Conservation (phyloP, 441 rosid species). For the Breynia disticha region DNA sequence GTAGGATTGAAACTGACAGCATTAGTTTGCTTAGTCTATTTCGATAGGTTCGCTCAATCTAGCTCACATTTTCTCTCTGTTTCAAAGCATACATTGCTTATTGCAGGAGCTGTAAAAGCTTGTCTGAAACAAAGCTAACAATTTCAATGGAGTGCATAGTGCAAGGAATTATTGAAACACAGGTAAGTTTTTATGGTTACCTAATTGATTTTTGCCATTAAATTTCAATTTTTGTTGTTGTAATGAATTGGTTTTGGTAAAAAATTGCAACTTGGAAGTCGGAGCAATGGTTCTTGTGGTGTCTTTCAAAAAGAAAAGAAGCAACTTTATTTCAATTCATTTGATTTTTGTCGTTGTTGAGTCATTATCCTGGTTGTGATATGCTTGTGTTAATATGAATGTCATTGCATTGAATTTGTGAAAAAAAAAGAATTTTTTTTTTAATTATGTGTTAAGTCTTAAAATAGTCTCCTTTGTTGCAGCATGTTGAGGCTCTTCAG, state of each 20-base stretch:
- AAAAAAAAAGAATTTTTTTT: not conserved
- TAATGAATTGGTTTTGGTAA: not conserved
- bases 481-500: slow-evolving; percentile 95
- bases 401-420: not conserved
- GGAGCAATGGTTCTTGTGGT: too few relatives aligned
- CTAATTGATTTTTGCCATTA: not conserved
- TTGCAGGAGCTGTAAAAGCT: too few relatives aligned
- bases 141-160: slow-evolving; percentile 71
- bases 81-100: too few relatives aligned
- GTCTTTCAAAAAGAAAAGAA: too few relatives aligned
- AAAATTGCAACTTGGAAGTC: not conserved
- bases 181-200: slow-evolving; percentile 25
- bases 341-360: not conserved
- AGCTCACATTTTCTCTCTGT: too few relatives aligned
- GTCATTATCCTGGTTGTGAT: too few relatives aligned
- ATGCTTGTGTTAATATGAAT: not conserved
- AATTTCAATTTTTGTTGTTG: not conserved
- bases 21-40: too few relatives aligned
- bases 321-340: too few relatives aligned
- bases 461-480: slow-evolving; percentile 10
- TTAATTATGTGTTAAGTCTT: not conserved
- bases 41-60: too few relatives aligned
- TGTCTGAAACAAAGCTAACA: slow-evolving; percentile 8
- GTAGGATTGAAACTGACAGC: slow-evolving; percentile 41
- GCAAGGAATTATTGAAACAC: slow-evolving; percentile 88